phyloP scores from a whole-genome alignment of 805 yeast genomes.

The Barnettozyma botsteinii region DNA sequence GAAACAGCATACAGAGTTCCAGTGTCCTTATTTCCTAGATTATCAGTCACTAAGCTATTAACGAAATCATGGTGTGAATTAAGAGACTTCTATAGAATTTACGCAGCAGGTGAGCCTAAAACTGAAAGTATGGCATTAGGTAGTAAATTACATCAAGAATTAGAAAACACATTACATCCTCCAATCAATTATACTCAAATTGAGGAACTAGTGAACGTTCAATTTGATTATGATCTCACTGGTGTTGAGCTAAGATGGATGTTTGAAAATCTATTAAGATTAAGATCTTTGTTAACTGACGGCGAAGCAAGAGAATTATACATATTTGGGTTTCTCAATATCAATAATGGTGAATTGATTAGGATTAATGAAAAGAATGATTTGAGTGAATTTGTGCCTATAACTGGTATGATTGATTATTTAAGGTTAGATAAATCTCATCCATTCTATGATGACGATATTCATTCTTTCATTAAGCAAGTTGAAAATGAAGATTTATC shows the following conservation, averaged over 20 bases:
- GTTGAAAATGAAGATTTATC: constrained; percentile 1
- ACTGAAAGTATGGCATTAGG: constrained; percentile 45
- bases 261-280: constrained; percentile 35
- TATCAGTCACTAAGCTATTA: constrained; percentile 56
- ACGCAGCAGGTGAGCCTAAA: constrained; percentile 35
- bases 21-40: constrained; percentile 27
- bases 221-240: background rate
- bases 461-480: constrained; percentile 11
- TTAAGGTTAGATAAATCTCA: constrained; percentile 7
- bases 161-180: constrained; percentile 46
- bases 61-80: constrained; percentile 68
- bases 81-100: constrained; percentile 45
- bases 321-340: constrained; percentile 29
- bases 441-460: constrained; percentile 1
- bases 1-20: background rate
- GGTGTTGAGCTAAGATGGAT: constrained; percentile 2
- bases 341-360: constrained; percentile 8
- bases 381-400: constrained; percentile 28
- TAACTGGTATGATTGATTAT: constrained; percentile 64
- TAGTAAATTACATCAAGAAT: constrained; percentile 35
- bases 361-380: constrained; percentile 16
- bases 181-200: constrained; percentile 2
- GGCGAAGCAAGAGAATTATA: constrained; percentile 62
- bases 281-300: constrained; percentile 35
- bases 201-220: background rate